Evolutionary conservation across 73 alveolate species (phyloP).

Genomic region (Paramecium primaurelia): DNA sequence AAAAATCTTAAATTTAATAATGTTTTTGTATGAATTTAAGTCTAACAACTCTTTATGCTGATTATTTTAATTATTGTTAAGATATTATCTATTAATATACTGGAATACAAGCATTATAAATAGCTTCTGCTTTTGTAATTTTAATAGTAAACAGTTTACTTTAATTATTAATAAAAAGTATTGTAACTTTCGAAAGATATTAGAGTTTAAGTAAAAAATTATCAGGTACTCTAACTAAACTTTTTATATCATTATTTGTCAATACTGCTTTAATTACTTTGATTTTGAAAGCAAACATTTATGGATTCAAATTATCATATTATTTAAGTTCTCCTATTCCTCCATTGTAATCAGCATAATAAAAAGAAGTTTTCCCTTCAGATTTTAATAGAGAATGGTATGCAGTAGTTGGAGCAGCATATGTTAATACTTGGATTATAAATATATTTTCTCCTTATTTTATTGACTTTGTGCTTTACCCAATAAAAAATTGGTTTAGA

Average conservation of each 20-base stretch:
- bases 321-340: slow-evolving; percentile 32
- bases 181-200: slow-evolving; percentile 56
- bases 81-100: slow-evolving; percentile 16
- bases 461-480: slow-evolving; percentile 17
- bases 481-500: slow-evolving; percentile 32
- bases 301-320: slow-evolving; percentile 3
- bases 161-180: neutral
- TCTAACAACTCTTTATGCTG: slow-evolving; percentile 3
- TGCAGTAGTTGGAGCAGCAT: slow-evolving; percentile 61
- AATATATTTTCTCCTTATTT: slow-evolving; percentile 54
- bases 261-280: slow-evolving; percentile 63
- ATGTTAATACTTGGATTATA: slow-evolving; percentile 47
- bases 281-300: slow-evolving; percentile 62
- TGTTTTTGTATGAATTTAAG: slow-evolving; percentile 57
- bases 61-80: slow-evolving; percentile 31
- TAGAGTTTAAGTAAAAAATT: slow-evolving; percentile 8
- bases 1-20: neutral
- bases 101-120: neutral
- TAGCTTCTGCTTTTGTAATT: slow-evolving; percentile 56
- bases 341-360: slow-evolving; percentile 41
- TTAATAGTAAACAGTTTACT: slow-evolving; percentile 47
- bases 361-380: neutral
- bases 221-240: slow-evolving; percentile 31
- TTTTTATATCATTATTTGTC: slow-evolving; percentile 54
- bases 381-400: slow-evolving; percentile 72